Evolutionary conservation across 2,329 filamentous ascomycete genomes (phyloP), one percentile per base, ranked within the genome.

Genomic region (Thielaviopsis punctulata): DNA sequence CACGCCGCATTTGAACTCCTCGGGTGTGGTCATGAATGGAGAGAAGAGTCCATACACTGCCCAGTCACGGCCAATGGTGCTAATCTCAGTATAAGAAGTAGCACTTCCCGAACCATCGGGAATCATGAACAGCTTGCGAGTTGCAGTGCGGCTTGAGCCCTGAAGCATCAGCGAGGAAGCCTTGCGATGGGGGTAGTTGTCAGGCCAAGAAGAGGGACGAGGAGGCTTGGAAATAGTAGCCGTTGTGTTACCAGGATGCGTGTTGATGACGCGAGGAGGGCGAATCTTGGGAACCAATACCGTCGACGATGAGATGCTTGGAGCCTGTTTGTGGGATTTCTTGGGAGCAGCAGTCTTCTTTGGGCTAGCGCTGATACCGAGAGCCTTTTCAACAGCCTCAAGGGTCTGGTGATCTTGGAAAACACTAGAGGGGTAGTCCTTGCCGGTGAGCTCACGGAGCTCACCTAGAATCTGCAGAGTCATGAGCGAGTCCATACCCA

Each of bases 321-420:
- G 48, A 10, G 24, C 18, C 18, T 33, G 25, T 7, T 48, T 30
- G n/a, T 50, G 19, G 22, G 53, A 18, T 6, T 60, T 48, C 57
- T 68, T 66, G 0, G 59, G 56, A 24, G 62, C 53, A 22, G 62
- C 27, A 7, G 60, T 46, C 39, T 44, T 55, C 63, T 69, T 67
- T 41, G 68, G 66, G 52, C 65, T 64, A 22, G 66, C 61, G n/a
- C 63, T 63, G 24, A 75, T 66, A 51, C 77, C 80, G 2, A 85
- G 73, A 33, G 75, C 73, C 52, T 73, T 75, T 63, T 84, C 80
- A 53, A 84, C 77, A 56, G 81, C 77, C 58, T 77, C 75, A 48
- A 84, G 75, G 2, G 76, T 77, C 9, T 75, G 70, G 61, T 81
- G 80, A 58, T 73, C 70, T 13, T 74, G 70, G 49, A 84, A 70